Evolutionary conservation across 495 filamentous ascomycete genomes (phyloP).

Genomic region (Hypoxylon lenormandii): DNA sequence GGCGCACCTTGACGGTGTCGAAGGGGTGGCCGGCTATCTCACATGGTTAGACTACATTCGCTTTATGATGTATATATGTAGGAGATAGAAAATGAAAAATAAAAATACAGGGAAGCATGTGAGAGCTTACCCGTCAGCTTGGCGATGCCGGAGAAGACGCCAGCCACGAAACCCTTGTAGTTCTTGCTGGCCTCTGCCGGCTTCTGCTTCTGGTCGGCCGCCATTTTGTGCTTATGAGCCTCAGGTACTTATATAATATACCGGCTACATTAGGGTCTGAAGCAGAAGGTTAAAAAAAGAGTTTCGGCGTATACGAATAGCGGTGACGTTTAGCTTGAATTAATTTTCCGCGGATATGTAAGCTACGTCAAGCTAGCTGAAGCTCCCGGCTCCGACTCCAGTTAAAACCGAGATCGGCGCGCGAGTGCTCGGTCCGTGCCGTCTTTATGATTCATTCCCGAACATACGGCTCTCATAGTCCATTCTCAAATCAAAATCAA

Average conservation of each 20-base stretch:
- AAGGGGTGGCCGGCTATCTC: constrained; percentile 70
- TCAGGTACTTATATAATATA: background rate
- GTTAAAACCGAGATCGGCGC: constrained; percentile 36
- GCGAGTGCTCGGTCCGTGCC: constrained; percentile 16
- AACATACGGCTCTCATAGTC: too few relatives aligned
- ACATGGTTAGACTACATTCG: background rate
- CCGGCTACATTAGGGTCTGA: constrained; percentile 26
- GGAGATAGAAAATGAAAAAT: background rate
- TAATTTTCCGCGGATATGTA: background rate
- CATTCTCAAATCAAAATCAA: too few relatives aligned
- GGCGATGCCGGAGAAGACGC: constrained; percentile 90
- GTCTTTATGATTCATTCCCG: background rate
- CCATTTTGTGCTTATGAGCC: constrained; percentile 22
- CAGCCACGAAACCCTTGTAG: constrained; percentile 95
- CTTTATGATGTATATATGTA: background rate
- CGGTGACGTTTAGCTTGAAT: constrained; percentile 5
- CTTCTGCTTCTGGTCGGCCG: constrained; percentile 48
- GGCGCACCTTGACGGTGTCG: constrained; percentile 97
- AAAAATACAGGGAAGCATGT: background rate
- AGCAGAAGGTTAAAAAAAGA: background rate
- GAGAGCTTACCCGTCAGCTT: constrained; percentile 79
- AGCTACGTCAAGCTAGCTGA: background rate
- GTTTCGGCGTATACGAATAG: background rate
- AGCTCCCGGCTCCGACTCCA: constrained; percentile 10
- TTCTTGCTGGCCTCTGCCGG: constrained; percentile 51